Base-by-base conservation (phyloP, 768 basidiomycete species). In the Hortiboletus flavorubellus region DNA sequence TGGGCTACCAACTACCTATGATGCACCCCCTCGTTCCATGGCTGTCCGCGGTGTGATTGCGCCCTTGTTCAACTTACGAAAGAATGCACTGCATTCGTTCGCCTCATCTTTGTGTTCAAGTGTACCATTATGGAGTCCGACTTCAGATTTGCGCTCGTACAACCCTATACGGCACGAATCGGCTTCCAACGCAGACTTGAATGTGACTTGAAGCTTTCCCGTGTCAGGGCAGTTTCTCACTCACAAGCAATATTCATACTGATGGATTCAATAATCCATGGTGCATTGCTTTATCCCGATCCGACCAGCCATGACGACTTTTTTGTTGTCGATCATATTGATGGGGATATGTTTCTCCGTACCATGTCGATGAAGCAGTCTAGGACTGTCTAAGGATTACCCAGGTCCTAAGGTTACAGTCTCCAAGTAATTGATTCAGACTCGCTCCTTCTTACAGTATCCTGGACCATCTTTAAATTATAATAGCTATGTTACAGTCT, bases 21-120 rank as follows among this genome's bases (percentile, higher is more conserved):
- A 7, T 68, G 64, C 48, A 71, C 65, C 49, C 69, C 67, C 18
- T 44, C 47, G 0, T 75, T 74, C 57, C 62, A 69, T 43, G 49
- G 62, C 14, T 39, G 38, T 1, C 62, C 66, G 14, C 60, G 62
- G 0, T 71, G 65, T 37, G 65, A 72, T 50, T 67, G 37, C 46
- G 63, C 38, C 3, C 44, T 55, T 5, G 40, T 56, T n/a, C 49
- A 49, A n/a, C 23, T 42, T 9, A 58, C 33, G 1, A 14, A 5
- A 26, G 40, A 55, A 2, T 0, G 23, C 4, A 33, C 31, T 8
- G 16, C 23, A 5, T 55, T 58, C 16, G 43, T 41, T n/a, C 16
- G 8, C 4, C 52, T 58, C 7, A n/a, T 49, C 6, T 35, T 55
- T 8, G 11, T 49, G 6, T 58, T 58, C 23, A 31, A 12, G 35